Evolutionary conservation across 805 yeast species (phyloP).

Genomic region (Ogataea wickerhamii): DNA sequence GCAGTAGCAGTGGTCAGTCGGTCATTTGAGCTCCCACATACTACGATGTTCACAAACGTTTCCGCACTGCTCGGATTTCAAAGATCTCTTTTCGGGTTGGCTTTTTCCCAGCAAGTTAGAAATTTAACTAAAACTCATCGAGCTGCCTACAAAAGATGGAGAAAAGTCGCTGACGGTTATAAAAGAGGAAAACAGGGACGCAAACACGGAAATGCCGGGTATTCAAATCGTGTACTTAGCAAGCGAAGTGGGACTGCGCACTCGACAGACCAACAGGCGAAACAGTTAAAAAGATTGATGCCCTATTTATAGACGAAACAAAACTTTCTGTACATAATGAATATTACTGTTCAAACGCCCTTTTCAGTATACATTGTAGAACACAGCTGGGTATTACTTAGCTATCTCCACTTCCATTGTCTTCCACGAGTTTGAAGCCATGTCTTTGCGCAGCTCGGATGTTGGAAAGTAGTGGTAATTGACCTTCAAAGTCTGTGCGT

Average conservation of each 20-base stretch:
- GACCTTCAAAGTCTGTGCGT: slow-evolving; percentile 80
- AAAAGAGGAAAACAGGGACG: slow-evolving; percentile 78
- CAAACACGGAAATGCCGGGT: slow-evolving; percentile 90
- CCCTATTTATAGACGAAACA: slow-evolving; percentile 36
- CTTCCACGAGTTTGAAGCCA: slow-evolving; percentile 48
- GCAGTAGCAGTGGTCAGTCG: too few relatives aligned
- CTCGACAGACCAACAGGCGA: slow-evolving; percentile 53
- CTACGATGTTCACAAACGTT: too few relatives aligned
- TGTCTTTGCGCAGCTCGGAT: slow-evolving; percentile 51
- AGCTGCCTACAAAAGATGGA: slow-evolving; percentile 85
- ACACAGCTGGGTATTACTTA: too few relatives aligned
- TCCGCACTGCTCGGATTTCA: too few relatives aligned
- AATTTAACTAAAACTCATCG: slow-evolving; percentile 70
- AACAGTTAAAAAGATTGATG: slow-evolving; percentile 54
- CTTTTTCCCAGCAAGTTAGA: too few relatives aligned
- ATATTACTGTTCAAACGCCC: too few relatives aligned
- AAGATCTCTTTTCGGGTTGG: too few relatives aligned
- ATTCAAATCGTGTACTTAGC: slow-evolving; percentile 60
- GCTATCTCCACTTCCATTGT: slow-evolving; percentile 45
- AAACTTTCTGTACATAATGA: too few relatives aligned
- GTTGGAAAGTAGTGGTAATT: slow-evolving; percentile 88
- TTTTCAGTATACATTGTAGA: too few relatives aligned
- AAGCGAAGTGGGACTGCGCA: slow-evolving; percentile 56
- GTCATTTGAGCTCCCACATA: too few relatives aligned
- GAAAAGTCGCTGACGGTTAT: slow-evolving; percentile 65